These are phyloP conservation scores for Pythium dissotocum DNA, from an alignment of 352 stramenopile species.

Conservation along the genomic window DNA sequence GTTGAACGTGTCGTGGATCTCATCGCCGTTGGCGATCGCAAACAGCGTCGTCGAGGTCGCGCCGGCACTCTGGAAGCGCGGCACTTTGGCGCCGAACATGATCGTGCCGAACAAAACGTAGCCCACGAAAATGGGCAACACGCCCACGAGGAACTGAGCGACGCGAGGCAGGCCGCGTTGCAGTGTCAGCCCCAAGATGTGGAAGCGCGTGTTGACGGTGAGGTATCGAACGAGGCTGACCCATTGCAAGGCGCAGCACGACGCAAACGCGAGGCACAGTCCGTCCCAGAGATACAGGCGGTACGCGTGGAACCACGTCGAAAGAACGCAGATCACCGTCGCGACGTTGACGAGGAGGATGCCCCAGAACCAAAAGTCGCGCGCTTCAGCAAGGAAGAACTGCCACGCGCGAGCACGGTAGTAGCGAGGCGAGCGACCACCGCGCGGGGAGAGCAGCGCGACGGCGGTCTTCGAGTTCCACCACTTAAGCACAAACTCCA, in stretches of 20 bases:
- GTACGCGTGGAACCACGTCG: conserved; percentile 58
- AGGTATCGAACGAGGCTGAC: conserved; percentile 74
- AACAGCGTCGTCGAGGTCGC: conserved; percentile 80
- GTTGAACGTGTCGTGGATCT: conserved; percentile 87
- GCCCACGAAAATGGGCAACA: conserved; percentile 80
- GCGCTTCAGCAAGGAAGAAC: conserved; percentile 27
- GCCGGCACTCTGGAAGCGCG: conserved; percentile 69
- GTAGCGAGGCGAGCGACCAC: conserved; percentile 19
- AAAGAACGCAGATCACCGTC: conserved; percentile 50
- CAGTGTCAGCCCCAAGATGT: conserved; percentile 80
- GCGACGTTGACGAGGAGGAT: conserved; percentile 50
- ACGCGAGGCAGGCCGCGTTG: conserved; percentile 66
- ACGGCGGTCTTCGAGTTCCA: conserved; percentile 23
- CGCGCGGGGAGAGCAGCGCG: conserved; percentile 19
- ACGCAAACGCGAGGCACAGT: conserved; percentile 62
- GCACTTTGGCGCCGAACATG: conserved; percentile 84
- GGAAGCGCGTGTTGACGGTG: conserved; percentile 64
- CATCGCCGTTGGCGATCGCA: conserved; percentile 84
- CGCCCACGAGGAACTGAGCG: conserved; percentile 79
- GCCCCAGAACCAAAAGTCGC: conserved; percentile 73
- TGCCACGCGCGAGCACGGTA: conserved; percentile 25
- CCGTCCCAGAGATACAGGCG: conserved; percentile 51
- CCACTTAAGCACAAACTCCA: conserved; percentile 54
- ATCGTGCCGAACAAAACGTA: conserved; percentile 86
- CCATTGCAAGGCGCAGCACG: conserved; percentile 76